These are phyloP conservation scores for Apophysomyces trapeziformis DNA, from an alignment of 371 early-diverging fungal genomes.

Conservation along the genomic window DNA sequence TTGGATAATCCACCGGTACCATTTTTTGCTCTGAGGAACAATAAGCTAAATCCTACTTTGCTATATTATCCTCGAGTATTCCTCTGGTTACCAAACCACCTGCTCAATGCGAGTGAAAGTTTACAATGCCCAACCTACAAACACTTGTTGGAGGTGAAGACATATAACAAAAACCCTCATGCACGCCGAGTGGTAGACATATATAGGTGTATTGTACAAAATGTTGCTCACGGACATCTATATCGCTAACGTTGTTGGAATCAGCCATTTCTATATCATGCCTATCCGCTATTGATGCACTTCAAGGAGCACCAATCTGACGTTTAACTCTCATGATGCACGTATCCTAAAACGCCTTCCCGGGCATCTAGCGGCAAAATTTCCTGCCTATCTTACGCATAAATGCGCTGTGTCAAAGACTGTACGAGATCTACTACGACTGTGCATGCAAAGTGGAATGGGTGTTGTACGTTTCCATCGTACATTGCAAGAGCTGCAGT, in stretches of 20 bases:
- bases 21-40: constrained; percentile 8
- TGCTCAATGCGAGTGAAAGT: neutral
- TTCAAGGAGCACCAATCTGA: neutral
- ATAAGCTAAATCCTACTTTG: neutral
- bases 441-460: no score
- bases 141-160: neutral
- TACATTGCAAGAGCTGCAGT: no score
- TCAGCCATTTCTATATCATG: constrained; percentile 22
- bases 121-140: constrained; percentile 12
- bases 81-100: constrained; percentile 2
- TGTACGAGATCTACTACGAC: no score
- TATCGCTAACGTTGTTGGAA: neutral
- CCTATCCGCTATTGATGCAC: constrained; percentile 17
- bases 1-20: constrained; percentile 14
- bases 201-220: neutral
- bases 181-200: constrained; percentile 13
- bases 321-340: neutral
- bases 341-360: neutral
- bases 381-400: neutral
- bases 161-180: constrained; percentile 9
- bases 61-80: constrained; percentile 13
- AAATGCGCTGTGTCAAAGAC: no score
- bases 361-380: neutral
- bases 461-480: no score
- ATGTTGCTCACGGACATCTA: neutral